Evolutionary conservation across 345 rosid genomes (phyloP), one percentile per base, ranked within the genome.

Genomic region (Pugionium cornutum): DNA sequence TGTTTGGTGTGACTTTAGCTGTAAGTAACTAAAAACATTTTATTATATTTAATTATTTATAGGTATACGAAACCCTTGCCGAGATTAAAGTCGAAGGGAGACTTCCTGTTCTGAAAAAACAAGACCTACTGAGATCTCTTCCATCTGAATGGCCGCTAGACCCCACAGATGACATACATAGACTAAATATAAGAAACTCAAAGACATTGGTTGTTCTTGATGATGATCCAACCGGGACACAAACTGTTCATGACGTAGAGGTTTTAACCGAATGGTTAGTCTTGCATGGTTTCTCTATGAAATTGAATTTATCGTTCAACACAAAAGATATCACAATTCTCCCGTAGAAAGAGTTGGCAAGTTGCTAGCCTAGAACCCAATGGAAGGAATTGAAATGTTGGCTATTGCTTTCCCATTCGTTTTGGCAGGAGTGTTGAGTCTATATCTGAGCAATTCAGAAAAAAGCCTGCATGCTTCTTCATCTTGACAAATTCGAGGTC

Each of bases 221-320:
- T 76, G 98, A 92, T 75, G 98, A 92, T 76, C 97, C 98, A 68
- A 89, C 98, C 31, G 97, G 98, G 76, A 92, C 98, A 53, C 98
- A 92, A 78, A 92, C 98, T n/a, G 96, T 92, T 79, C 95, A 89
- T 70, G 89, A 83, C 41, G 86, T 89, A 63, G 98, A 92, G 82
- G 98, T 92, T 62, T 73, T 92, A 69, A 92, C 97, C 37, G 98
- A 92, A 87, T 92, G 98, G 97, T 92, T 68, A 79, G 84, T 71
- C 36, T 70, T 69, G 63, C 32, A 53, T 61, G 3, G 7, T 37
- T 57, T 58, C 30, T 42, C 36, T 40, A 55, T 56, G 0, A 35
- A 18, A 35, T 34, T 50, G 40, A 58, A 64, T 42, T 41, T 56
- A 8, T 32, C 3, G 3, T 40, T 29, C n/a, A 56, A 10, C 32